Evolutionary conservation across 352 stramenopile genomes (phyloP).

Genomic region (Phytophthora litchii): DNA sequence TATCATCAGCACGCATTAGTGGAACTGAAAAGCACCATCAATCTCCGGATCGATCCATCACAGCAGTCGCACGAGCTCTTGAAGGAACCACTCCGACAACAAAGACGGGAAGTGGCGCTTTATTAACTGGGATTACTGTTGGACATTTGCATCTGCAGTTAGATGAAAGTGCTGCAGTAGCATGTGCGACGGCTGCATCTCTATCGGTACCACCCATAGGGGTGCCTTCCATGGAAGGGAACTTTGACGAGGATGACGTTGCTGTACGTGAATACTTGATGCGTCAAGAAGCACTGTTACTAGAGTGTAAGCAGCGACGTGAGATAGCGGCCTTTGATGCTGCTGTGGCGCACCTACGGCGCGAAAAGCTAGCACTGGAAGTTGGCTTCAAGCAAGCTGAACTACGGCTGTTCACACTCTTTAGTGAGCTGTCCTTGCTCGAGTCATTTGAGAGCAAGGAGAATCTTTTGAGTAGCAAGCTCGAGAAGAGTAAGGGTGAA

Average conservation of each 20-base stretch:
- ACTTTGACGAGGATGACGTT: conserved; percentile 55
- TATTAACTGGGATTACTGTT: conserved; percentile 15
- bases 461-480: conserved; percentile 84
- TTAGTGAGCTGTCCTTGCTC: conserved; percentile 87
- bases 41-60: conserved; percentile 40
- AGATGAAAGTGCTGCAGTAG: conserved; percentile 7
- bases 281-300: conserved; percentile 66
- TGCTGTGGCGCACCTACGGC: conserved; percentile 87
- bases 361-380: conserved; percentile 86
- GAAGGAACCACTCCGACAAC: conserved; percentile 11
- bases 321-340: conserved; percentile 86
- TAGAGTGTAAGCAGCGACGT: conserved; percentile 69
- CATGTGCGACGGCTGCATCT: conserved; percentile 4
- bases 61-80: conserved; percentile 36
- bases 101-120: not conserved
- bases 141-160: conserved; percentile 35
- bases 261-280: conserved; percentile 58
- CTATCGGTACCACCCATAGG: not conserved
- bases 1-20: conserved; percentile 4
- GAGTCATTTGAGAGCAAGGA: conserved; percentile 93
- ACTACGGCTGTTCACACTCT: conserved; percentile 87
- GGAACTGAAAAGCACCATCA: conserved; percentile 25
- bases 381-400: conserved; percentile 91
- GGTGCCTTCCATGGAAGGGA: conserved; percentile 8
- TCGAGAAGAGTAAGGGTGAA: conserved; percentile 84